Conservation (phyloP, 176 grass and related monocot species). For the Lolium rigidum region DNA sequence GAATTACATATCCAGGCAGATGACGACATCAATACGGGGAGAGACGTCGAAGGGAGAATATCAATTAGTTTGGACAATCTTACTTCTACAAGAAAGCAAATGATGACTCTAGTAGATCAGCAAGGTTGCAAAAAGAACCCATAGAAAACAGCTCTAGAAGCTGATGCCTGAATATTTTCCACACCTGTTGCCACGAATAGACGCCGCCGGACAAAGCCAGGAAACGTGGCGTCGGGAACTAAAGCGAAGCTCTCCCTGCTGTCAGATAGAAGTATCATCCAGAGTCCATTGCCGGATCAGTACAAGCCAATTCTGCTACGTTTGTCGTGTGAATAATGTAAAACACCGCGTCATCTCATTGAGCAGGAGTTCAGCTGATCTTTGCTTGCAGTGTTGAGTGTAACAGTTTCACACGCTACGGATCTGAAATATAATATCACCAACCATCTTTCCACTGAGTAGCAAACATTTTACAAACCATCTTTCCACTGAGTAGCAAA, state of each 20-base stretch:
- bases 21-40: background rate
- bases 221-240: background rate
- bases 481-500: background rate
- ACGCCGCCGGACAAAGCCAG: background rate
- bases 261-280: background rate
- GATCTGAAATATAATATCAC: too few relatives aligned
- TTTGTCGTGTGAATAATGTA: background rate
- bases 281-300: background rate
- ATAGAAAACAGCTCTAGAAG: background rate
- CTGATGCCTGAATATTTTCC: background rate
- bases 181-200: background rate
- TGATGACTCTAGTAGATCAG: background rate
- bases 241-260: background rate
- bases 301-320: background rate
- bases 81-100: slow-evolving; percentile 37
- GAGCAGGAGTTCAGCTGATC: background rate
- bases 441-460: background rate
- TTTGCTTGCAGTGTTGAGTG: background rate
- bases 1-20: background rate
- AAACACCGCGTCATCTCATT: background rate
- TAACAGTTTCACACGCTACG: slow-evolving; percentile 1
- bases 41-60: background rate
- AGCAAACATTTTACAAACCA: background rate
- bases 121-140: background rate
- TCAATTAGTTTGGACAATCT: background rate